These are phyloP conservation scores for Piloderma croceum DNA, from an alignment of 768 basidiomycete species.

Conservation along the genomic window DNA sequence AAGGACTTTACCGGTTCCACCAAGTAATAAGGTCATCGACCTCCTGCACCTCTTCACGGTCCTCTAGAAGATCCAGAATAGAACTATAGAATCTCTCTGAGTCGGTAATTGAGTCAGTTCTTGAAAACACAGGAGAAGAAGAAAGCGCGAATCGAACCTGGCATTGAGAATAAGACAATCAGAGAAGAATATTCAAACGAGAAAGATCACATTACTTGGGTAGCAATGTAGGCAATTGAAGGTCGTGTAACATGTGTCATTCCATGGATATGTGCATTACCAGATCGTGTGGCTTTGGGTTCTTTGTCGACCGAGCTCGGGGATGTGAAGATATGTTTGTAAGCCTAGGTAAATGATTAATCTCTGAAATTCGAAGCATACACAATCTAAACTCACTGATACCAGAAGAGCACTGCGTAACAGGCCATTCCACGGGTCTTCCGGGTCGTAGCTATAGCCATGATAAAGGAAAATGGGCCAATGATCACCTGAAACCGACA, in stretches of 20 bases:
- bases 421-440: no score
- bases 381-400: not conserved
- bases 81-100: constrained; percentile 12
- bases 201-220: constrained; percentile 6
- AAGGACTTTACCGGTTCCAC: no score
- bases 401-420: constrained; percentile 6
- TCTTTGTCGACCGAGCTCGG: no score
- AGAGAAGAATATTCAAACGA: no score
- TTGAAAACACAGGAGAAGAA: constrained; percentile 9
- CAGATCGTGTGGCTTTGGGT: no score
- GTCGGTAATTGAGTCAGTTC: constrained; percentile 11
- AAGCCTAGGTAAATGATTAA: constrained; percentile 3
- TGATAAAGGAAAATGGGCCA: constrained; percentile 17
- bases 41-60: constrained; percentile 8
- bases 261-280: no score
- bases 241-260: no score
- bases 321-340: no score
- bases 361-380: not conserved
- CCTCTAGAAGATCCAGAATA: constrained; percentile 11
- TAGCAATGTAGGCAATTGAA: no score
- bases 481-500: constrained; percentile 13
- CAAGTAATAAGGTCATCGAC: constrained; percentile 6
- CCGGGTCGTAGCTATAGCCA: no score
- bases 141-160: constrained; percentile 8
- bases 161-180: not conserved